phyloP scores from a whole-genome alignment of 1,284 basidiomycete genomes.

The Ustilago loliicola region DNA sequence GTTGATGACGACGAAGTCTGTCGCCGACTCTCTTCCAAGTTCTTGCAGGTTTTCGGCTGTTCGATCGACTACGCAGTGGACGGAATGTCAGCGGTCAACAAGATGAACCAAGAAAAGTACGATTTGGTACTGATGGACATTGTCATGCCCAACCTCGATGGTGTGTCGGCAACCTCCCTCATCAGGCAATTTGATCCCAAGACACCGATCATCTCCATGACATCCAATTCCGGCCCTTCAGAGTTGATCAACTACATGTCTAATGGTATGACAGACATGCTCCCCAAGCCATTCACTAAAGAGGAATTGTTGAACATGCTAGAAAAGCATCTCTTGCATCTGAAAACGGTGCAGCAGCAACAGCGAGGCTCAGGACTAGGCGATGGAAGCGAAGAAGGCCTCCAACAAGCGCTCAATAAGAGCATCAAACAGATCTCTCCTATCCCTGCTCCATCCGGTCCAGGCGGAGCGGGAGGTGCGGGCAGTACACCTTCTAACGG shows the following conservation, averaged over 20 bases:
- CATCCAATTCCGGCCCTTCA: conserved; percentile 88
- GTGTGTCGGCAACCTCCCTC: conserved; percentile 86
- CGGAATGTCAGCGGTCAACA: conserved; percentile 91
- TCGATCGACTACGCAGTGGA: conserved; percentile 92
- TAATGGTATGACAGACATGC: conserved; percentile 92
- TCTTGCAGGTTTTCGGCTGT: conserved; percentile 94
- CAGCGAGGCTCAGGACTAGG: conserved; percentile 8
- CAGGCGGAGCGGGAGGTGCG: neutral
- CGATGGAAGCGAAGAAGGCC: conserved; percentile 1
- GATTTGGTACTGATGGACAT: conserved; percentile 89
- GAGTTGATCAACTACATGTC: conserved; percentile 93
- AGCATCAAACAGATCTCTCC: conserved; percentile 14
- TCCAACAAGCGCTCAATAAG: conserved; percentile 1
- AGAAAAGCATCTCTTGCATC: conserved; percentile 94
- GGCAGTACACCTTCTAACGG: conserved; percentile 1
- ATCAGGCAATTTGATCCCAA: conserved; percentile 93
- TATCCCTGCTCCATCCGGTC: conserved; percentile 3
- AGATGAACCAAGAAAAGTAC: conserved; percentile 94
- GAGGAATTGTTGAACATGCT: conserved; percentile 90
- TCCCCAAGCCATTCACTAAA: conserved; percentile 97
- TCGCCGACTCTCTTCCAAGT: conserved; percentile 88
- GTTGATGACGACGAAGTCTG: conserved; percentile 96
- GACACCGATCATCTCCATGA: conserved; percentile 98
- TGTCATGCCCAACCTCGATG: conserved; percentile 91
- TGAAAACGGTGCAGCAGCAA: conserved; percentile 82